Percentiles rank a stretch among this genome's conserved stretches.
phyloP scores from a whole-genome alignment of 345 rosid species.

The Carallia pectinifolia region DNA sequence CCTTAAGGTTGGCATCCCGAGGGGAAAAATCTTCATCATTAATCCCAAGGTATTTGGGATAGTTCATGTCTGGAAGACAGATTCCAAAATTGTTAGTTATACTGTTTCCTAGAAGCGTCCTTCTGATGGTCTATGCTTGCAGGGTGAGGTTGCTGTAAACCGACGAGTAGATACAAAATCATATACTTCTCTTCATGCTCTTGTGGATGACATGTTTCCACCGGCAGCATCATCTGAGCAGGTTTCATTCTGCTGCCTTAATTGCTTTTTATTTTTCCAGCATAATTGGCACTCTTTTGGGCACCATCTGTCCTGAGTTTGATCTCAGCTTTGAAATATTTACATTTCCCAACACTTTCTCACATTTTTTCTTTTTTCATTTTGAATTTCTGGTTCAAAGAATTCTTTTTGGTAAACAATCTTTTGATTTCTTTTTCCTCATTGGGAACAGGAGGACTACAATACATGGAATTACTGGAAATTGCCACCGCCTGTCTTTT shows the following conservation, averaged over 20 bases:
- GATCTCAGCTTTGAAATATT: background rate
- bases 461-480: slow-evolving; percentile 96
- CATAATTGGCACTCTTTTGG: background rate
- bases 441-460: slow-evolving; percentile 66
- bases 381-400: background rate
- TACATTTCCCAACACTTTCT: background rate
- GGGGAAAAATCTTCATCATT: slow-evolving; percentile 86
- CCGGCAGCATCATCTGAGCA: slow-evolving; percentile 53
- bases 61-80: slow-evolving; percentile 4
- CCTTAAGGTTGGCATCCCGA: slow-evolving; percentile 94
- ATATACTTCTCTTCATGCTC: slow-evolving; percentile 71
- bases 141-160: slow-evolving; percentile 93
- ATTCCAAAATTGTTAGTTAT: background rate
- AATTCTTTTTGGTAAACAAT: slow-evolving; percentile 2
- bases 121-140: slow-evolving; percentile 31
- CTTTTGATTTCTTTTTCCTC: slow-evolving; percentile 6
- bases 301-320: background rate
- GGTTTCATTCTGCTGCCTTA: slow-evolving; percentile 39
- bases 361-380: too few relatives aligned
- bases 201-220: slow-evolving; percentile 92
- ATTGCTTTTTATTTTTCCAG: background rate
- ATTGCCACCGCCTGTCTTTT: slow-evolving; percentile 56
- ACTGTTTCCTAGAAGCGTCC: background rate
- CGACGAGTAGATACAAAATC: slow-evolving; percentile 81
- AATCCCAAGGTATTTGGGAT: slow-evolving; percentile 76